Evolutionary conservation across 306 rosid genomes (phyloP).

Genomic region (Fragaria nilgerrensis): DNA sequence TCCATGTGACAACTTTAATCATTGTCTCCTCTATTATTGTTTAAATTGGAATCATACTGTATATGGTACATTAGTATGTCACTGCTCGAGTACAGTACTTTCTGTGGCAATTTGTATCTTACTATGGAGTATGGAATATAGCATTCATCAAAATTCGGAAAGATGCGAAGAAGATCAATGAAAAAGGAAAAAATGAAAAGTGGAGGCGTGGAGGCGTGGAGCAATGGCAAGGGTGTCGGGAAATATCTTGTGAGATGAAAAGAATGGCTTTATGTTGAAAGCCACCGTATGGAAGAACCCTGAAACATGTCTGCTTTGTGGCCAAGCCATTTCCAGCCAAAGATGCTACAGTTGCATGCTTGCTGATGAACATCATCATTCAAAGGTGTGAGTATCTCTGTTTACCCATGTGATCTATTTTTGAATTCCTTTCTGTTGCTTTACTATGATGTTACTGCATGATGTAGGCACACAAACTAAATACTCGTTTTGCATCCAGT

Average conservation of each 20-base stretch:
- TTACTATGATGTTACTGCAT: not conserved
- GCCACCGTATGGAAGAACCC: constrained; percentile 1
- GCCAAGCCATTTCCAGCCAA: constrained; percentile 11
- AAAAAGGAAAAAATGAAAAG: not conserved
- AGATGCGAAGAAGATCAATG: not conserved
- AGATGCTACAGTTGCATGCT: constrained; percentile 1
- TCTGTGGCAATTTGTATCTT: not conserved
- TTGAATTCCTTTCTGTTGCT: not conserved
- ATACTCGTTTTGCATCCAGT: not conserved
- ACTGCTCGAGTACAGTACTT: not conserved
- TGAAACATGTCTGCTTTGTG: constrained; percentile 8
- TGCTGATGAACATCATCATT: constrained; percentile 1
- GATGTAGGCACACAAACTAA: not conserved
- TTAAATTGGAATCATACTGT: not conserved
- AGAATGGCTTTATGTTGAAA: not conserved
- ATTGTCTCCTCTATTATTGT: constrained; percentile 18
- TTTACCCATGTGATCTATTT: not conserved
- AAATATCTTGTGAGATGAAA: not conserved
- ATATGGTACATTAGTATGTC: not conserved
- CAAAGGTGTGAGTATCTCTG: constrained; percentile 1
- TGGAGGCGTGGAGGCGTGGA: not conserved
- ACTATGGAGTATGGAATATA: not conserved
- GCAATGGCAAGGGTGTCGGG: not conserved
- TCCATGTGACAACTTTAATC: constrained; percentile 8
- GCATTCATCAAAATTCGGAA: not conserved